Evolutionary conservation across 768 basidiomycete genomes (phyloP).

Genomic region (Podaxis sp.): DNA sequence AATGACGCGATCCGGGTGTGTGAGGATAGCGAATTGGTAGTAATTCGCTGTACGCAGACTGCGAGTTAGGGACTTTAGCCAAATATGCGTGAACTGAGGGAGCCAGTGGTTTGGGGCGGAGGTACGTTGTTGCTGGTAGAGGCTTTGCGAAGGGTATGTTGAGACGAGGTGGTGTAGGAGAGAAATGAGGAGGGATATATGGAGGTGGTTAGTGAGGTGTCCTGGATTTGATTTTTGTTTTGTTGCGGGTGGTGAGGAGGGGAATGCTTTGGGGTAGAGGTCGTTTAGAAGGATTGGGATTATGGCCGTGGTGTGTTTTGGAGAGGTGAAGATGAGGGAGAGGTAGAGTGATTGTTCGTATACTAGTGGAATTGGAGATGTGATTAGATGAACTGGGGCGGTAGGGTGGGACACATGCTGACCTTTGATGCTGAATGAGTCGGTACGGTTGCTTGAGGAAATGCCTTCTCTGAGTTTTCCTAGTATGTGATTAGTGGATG

Average conservation of each 20-base stretch:
- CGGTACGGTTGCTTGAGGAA: constrained; percentile 52
- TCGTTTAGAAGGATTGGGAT: constrained; percentile 54
- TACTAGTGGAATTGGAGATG: constrained; percentile 30
- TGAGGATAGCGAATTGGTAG: constrained; percentile 43
- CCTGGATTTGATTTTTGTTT: not conserved
- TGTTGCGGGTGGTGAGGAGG: not conserved
- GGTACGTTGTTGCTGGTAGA: constrained; percentile 43
- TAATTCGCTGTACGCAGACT: constrained; percentile 55
- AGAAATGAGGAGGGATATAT: constrained; percentile 35
- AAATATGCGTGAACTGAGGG: constrained; percentile 32
- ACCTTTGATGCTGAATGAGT: constrained; percentile 70
- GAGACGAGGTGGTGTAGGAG: constrained; percentile 55
- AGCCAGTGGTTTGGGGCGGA: constrained; percentile 38
- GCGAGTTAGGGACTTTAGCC: constrained; percentile 50
- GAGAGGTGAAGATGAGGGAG: constrained; percentile 56
- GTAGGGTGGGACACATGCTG: constrained; percentile 11
- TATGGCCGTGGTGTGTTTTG: constrained; percentile 58
- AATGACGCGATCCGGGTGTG: constrained; percentile 22
- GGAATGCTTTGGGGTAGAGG: constrained; percentile 31
- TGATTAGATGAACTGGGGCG: not conserved
- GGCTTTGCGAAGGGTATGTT: constrained; percentile 61
- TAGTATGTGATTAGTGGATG: constrained; percentile 19
- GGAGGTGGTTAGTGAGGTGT: constrained; percentile 18
- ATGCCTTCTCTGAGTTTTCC: constrained; percentile 79
- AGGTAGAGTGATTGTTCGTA: constrained; percentile 73